Percentiles rank a stretch among this genome's conserved stretches.
Evolutionary conservation across 495 filamentous ascomycete genomes (phyloP).

Genomic region (Gamarada debralockiae): DNA sequence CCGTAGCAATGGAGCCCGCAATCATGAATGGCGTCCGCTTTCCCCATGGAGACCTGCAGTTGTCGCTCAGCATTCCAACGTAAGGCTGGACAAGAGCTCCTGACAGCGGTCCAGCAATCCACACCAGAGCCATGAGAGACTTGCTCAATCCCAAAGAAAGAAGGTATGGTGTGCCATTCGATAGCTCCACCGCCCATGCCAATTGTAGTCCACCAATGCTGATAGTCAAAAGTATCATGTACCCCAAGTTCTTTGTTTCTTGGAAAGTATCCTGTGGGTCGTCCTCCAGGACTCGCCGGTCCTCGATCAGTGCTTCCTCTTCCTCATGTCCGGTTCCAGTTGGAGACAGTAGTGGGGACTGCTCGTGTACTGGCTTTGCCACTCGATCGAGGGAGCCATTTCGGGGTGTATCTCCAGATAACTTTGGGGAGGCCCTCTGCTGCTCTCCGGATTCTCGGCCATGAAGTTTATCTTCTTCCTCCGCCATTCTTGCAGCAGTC

Average conservation of each 20-base stretch:
- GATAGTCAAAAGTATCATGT: slow-evolving; percentile 78
- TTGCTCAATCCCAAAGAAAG: slow-evolving; percentile 85
- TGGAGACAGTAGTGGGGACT: slow-evolving; percentile 55
- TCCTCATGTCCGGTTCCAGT: slow-evolving; percentile 35
- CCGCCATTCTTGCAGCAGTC: background rate
- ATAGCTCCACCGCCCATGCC: slow-evolving; percentile 91
- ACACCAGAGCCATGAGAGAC: slow-evolving; percentile 86
- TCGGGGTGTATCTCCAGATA: background rate
- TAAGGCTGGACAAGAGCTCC: slow-evolving; percentile 91
- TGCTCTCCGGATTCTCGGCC: background rate
- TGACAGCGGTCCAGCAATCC: slow-evolving; percentile 88
- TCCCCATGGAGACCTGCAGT: slow-evolving; percentile 74
- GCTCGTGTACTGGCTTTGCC: slow-evolving; percentile 38
- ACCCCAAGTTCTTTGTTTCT: slow-evolving; percentile 73
- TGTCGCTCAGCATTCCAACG: slow-evolving; percentile 85
- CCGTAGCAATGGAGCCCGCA: slow-evolving; percentile 66
- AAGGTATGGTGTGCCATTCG: slow-evolving; percentile 70
- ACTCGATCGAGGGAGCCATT: background rate
- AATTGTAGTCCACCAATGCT: slow-evolving; percentile 84
- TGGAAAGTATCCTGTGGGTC: slow-evolving; percentile 39
- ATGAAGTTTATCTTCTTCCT: background rate
- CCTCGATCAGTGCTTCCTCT: slow-evolving; percentile 35
- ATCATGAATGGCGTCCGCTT: slow-evolving; percentile 89
- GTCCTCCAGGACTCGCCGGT: slow-evolving; percentile 29
- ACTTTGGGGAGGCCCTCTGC: background rate